Evolutionary conservation across 2,329 filamentous ascomycete genomes (phyloP).

Genomic region (Diaporthe citri): DNA sequence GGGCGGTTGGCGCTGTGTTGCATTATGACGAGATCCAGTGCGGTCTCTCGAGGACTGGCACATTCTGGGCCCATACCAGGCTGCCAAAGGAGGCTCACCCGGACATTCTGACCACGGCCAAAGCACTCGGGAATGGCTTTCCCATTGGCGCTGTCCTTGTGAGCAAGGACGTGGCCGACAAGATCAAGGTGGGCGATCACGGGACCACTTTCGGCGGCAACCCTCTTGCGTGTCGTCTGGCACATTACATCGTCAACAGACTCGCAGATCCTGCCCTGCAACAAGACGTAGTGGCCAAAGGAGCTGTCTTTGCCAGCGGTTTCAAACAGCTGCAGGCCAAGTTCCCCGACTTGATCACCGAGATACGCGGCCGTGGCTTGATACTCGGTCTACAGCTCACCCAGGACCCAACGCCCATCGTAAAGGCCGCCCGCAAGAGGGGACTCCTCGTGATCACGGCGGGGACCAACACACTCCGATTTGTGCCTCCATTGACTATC

Average conservation of each 20-base stretch:
- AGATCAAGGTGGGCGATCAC: conserved; percentile 79
- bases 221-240: conserved; percentile 85
- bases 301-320: conserved; percentile 60
- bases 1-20: conserved; percentile 87
- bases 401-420: conserved; percentile 77
- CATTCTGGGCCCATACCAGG: conserved; percentile 87
- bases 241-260: conserved; percentile 85
- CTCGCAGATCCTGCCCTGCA: conserved; percentile 80
- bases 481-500: conserved; percentile 89
- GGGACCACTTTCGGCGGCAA: conserved; percentile 96
- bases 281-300: conserved; percentile 76
- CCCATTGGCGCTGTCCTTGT: conserved; percentile 87
- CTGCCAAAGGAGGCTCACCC: conserved; percentile 87
- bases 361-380: conserved; percentile 85
- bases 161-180: conserved; percentile 72
- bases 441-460: conserved; percentile 93
- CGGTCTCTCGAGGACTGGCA: conserved; percentile 87
- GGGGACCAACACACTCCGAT: conserved; percentile 90
- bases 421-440: conserved; percentile 88
- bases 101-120: conserved; percentile 93
- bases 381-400: conserved; percentile 89
- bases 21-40: conserved; percentile 99
- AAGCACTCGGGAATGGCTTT: conserved; percentile 96
- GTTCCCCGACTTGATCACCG: conserved; percentile 78
- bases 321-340: conserved; percentile 61